phyloP scores from a whole-genome alignment of 2,329 filamentous ascomycete species.

The Neophaeococcomyces aloes region DNA sequence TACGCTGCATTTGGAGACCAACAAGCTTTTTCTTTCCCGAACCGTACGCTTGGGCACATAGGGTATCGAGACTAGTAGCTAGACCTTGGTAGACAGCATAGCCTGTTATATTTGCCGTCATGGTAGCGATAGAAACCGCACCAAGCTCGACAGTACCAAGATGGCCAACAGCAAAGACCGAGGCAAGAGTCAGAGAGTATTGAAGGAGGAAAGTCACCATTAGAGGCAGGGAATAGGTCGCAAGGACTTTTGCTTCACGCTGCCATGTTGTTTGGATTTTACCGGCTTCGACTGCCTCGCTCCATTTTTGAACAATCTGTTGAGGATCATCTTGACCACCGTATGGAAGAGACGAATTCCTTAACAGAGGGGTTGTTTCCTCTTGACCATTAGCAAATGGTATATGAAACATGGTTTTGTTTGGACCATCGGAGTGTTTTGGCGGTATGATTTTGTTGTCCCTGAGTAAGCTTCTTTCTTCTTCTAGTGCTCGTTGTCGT shows the following conservation, averaged over 20 bases:
- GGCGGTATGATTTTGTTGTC: conserved; percentile 51
- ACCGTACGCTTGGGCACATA: conserved; percentile 89
- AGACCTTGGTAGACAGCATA: conserved; percentile 64
- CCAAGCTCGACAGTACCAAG: conserved; percentile 61
- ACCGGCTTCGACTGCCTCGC: conserved; percentile 70
- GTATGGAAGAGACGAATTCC: conserved; percentile 31
- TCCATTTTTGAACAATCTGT: conserved; percentile 64
- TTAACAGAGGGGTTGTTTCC: conserved; percentile 33
- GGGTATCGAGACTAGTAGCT: conserved; percentile 79
- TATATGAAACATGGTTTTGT: conserved; percentile 4
- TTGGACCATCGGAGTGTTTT: conserved; percentile 32
- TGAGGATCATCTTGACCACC: conserved; percentile 42
- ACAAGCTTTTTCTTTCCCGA: conserved; percentile 83
- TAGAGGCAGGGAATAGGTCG: conserved; percentile 59
- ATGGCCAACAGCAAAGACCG: conserved; percentile 67
- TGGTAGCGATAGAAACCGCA: conserved; percentile 58
- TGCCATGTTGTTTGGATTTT: conserved; percentile 85
- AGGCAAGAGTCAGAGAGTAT: conserved; percentile 73
- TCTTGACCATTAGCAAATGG: conserved; percentile 7
- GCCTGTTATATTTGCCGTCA: conserved; percentile 71
- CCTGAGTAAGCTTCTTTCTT: conserved; percentile 48
- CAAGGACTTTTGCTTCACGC: conserved; percentile 72
- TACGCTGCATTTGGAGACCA: conserved; percentile 69
- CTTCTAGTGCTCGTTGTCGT: conserved; percentile 42
- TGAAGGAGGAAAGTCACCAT: conserved; percentile 67